A percentile compares a stretch with the other conserved stretches of the same genome.
phyloP scores from a whole-genome alignment of 2,329 filamentous ascomycete genomes.

The Cladophialophora yegresii region DNA sequence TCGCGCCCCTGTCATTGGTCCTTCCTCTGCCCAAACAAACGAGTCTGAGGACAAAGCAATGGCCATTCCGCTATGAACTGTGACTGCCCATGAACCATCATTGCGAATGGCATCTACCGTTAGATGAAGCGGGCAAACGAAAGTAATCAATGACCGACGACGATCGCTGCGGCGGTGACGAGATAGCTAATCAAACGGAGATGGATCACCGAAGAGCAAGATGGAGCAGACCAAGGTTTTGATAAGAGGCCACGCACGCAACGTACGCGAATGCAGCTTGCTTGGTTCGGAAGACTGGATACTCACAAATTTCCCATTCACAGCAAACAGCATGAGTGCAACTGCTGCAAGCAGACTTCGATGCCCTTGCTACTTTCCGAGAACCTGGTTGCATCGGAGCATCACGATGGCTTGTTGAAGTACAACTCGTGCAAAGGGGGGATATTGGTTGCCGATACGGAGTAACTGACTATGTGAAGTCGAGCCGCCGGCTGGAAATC shows the following conservation, averaged over 20 bases:
- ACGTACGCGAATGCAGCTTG: not conserved
- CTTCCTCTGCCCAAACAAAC: slow-evolving; percentile 10
- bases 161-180: not conserved
- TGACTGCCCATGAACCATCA: slow-evolving; percentile 1
- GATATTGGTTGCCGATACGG: not conserved
- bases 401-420: not conserved
- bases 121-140: slow-evolving; percentile 8
- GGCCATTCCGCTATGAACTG: slow-evolving; percentile 2
- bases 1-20: slow-evolving; percentile 17
- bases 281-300: not conserved
- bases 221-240: not conserved
- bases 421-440: not conserved
- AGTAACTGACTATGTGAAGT: not conserved
- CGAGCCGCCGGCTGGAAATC: not conserved
- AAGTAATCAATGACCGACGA: slow-evolving; percentile 1
- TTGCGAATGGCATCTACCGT: not conserved
- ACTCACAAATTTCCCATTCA: not conserved
- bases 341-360: not conserved
- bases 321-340: not conserved
- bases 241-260: slow-evolving; percentile 6
- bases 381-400: not conserved
- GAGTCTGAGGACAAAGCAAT: slow-evolving; percentile 9
- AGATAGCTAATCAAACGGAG: not conserved
- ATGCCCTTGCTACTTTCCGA: too few relatives aligned
- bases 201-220: not conserved